These are phyloP conservation scores for Moesziomyces sp. DNA, from an alignment of 1,284 basidiomycete species.

Conservation along the genomic window DNA sequence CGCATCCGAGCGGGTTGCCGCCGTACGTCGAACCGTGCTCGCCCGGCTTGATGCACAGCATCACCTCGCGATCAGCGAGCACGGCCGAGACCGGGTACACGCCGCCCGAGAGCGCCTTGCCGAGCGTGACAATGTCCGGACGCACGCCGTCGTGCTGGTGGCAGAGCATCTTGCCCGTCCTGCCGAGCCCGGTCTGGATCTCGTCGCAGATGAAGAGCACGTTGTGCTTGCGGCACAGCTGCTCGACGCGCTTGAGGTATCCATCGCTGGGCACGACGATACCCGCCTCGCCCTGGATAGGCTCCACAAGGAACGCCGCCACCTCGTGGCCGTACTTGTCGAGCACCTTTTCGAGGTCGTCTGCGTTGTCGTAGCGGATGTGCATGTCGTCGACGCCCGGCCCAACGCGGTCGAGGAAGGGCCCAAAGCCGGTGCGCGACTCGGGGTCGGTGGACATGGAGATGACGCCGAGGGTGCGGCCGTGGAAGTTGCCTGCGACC, in stretches of 20 bases:
- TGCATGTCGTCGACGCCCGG: slow-evolving; percentile 70
- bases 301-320: slow-evolving; percentile 94
- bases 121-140: slow-evolving; percentile 91
- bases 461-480: slow-evolving; percentile 89
- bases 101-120: slow-evolving; percentile 95
- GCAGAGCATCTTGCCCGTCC: slow-evolving; percentile 70
- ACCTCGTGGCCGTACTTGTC: slow-evolving; percentile 84
- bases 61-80: slow-evolving; percentile 85
- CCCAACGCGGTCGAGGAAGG: slow-evolving; percentile 86
- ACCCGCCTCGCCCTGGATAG: slow-evolving; percentile 97
- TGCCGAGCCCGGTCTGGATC: slow-evolving; percentile 79
- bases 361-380: slow-evolving; percentile 67
- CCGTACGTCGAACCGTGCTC: slow-evolving; percentile 89
- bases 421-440: slow-evolving; percentile 86
- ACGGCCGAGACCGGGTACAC: slow-evolving; percentile 97
- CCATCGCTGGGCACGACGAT: slow-evolving; percentile 92
- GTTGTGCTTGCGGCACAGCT: slow-evolving; percentile 91
- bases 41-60: slow-evolving; percentile 95
- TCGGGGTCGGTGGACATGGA: slow-evolving; percentile 97
- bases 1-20: slow-evolving; percentile 93
- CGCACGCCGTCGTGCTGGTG: slow-evolving; percentile 83
- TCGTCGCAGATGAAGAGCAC: slow-evolving; percentile 96
- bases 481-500: slow-evolving; percentile 94
- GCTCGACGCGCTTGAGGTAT: slow-evolving; percentile 81
- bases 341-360: slow-evolving; percentile 84